phyloP scores from a whole-genome alignment of 345 rosid genomes.

The Triadica sebifera region DNA sequence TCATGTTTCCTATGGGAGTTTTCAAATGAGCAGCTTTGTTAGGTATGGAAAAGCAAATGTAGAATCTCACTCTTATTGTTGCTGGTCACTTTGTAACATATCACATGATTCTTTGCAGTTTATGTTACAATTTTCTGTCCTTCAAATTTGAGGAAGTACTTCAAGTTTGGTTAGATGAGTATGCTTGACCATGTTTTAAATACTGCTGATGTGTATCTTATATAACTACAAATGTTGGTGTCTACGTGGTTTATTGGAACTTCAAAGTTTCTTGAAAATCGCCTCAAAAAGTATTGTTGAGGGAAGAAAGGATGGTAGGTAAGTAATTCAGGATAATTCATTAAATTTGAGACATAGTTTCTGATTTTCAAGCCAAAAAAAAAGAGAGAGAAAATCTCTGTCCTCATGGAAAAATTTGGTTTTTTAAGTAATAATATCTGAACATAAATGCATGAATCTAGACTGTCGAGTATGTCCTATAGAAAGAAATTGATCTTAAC shows the following conservation, averaged over 20 bases:
- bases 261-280: background rate
- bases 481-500: too few relatives aligned
- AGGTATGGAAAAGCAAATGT: background rate
- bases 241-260: background rate
- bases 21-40: background rate
- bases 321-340: background rate
- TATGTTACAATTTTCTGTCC: background rate
- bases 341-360: background rate
- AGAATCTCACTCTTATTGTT: background rate
- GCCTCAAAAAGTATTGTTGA: background rate
- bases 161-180: background rate
- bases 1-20: too few relatives aligned
- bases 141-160: too few relatives aligned
- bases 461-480: too few relatives aligned
- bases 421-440: too few relatives aligned
- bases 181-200: background rate
- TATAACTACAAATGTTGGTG: background rate
- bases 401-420: too few relatives aligned
- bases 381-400: background rate
- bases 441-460: too few relatives aligned
- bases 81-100: background rate
- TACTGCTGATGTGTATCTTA: background rate
- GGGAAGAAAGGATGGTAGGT: background rate
- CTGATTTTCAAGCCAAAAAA: background rate
- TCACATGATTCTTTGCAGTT: background rate